A percentile compares a stretch with the other conserved stretches of the same genome.
Evolutionary conservation across 2,329 filamentous ascomycete species (phyloP).

Genomic region (Aspergillus tamarii): DNA sequence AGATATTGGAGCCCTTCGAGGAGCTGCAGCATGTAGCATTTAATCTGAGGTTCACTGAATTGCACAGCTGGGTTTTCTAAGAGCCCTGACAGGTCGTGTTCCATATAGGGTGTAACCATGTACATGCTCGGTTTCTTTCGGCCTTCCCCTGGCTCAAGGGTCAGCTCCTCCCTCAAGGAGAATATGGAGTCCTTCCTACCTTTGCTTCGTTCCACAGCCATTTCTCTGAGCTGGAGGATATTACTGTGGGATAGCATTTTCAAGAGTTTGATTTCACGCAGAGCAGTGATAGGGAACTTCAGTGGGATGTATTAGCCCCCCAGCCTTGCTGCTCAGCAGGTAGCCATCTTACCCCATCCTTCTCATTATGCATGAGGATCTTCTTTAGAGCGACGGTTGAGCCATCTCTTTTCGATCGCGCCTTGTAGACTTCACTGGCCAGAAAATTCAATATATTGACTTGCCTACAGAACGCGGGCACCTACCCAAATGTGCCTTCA

Average conservation of each 20-base stretch:
- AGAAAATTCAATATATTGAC: slow-evolving; percentile 18
- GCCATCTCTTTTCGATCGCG: slow-evolving; percentile 73
- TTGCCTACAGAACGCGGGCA: slow-evolving; percentile 11
- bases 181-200: slow-evolving; percentile 46
- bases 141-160: slow-evolving; percentile 63
- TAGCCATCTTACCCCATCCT: slow-evolving; percentile 72
- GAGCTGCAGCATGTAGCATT: slow-evolving; percentile 95
- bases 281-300: slow-evolving; percentile 93
- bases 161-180: slow-evolving; percentile 20
- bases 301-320: slow-evolving; percentile 3
- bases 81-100: slow-evolving; percentile 95
- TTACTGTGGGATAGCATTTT: slow-evolving; percentile 94
- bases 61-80: slow-evolving; percentile 91
- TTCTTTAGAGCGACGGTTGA: slow-evolving; percentile 89
- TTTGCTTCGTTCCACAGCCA: slow-evolving; percentile 82
- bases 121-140: slow-evolving; percentile 83
- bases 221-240: slow-evolving; percentile 84
- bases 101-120: slow-evolving; percentile 99
- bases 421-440: slow-evolving; percentile 85
- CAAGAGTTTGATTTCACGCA: slow-evolving; percentile 95
- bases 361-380: slow-evolving; percentile 99
- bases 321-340: neutral
- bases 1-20: slow-evolving; percentile 88
- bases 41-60: slow-evolving; percentile 89
- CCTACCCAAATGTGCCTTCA: slow-evolving; percentile 91